Conservation (phyloP, 106 monocot species). For the Allium sativum region DNA sequence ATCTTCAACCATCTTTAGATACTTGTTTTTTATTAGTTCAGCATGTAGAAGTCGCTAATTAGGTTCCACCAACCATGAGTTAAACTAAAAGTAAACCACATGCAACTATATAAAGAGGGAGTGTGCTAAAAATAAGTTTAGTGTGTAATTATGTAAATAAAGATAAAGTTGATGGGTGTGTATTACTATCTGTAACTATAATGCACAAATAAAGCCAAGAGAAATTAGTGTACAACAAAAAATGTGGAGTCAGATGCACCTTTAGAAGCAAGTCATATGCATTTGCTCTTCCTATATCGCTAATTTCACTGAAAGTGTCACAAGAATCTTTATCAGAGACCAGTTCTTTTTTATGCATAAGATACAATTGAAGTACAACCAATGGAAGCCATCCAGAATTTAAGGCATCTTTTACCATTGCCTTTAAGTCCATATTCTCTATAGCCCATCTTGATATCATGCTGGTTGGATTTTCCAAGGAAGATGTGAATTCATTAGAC, state of each 20-base stretch:
- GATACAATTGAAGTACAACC: constrained; percentile 77
- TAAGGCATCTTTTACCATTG: constrained; percentile 87
- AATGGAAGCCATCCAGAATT: constrained; percentile 64
- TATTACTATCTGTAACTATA: too few species aligned
- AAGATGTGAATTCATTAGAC: constrained; percentile 11
- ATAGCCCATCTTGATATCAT: constrained; percentile 75
- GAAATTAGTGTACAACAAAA: too few species aligned
- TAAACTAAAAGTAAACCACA: too few species aligned
- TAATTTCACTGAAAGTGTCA: constrained; percentile 71
- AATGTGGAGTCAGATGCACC: constrained; percentile 39
- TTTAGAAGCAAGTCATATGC: constrained; percentile 87
- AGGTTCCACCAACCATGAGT: too few species aligned
- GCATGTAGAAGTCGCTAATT: too few species aligned
- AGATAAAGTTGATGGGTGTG: too few species aligned
- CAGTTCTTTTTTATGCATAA: constrained; percentile 40
- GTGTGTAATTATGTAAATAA: too few species aligned
- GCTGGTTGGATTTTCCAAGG: constrained; percentile 54
- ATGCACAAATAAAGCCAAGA: too few species aligned
- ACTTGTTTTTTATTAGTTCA: too few species aligned
- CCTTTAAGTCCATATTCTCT: constrained; percentile 50
- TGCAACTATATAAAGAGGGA: too few species aligned
- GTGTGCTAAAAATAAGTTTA: too few species aligned
- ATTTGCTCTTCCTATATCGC: constrained; percentile 64
- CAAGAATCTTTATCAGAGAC: constrained; percentile 30
- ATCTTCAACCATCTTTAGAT: too few species aligned